Base-by-base conservation (phyloP, 257 asterid genomes). In the Salvia rosmarinus region DNA sequence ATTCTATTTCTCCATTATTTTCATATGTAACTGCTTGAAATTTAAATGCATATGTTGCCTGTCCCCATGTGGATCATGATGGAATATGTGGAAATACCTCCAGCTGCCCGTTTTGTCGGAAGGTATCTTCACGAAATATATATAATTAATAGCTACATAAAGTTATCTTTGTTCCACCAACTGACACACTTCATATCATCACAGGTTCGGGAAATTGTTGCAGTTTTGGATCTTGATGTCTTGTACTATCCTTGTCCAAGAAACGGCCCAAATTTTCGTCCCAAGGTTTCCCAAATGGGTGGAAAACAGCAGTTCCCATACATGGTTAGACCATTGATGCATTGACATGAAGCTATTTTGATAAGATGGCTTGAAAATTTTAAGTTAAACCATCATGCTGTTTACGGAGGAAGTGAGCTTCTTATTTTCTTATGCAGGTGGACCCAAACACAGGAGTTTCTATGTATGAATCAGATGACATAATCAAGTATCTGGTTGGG, bases 51-150 rank as follows among this genome's bases (percentile, higher is more conserved):
- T 80, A 67, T 82, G 65, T 77, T 85, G 42, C 73, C 79, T 58
- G 64, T 39, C 75, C 59, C n/a, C 50, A 54, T 78, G 83, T 83
- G 69, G 79, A 19, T 77, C 66, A 47, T 70, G 76, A 62, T 78
- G 85, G 80, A 82, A 75, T 76, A 58, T 56, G 21, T 78, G 89
- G 84, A 68, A 65, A 72, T 68, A 72, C 76, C 85, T 81, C 77
- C 88, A 89, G 99, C 92, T 94, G 98, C 82, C 99, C 96, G 3
- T 94, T 88, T 73, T 89, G 99, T 82, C 86, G 96, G 46, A 89
- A 91, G 98, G 98, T 90, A 90, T 75, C 67, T 64, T 14, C 76
- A 9, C 32, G 21, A 54, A 30, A 14, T 5, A 60, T 40, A 30
- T 63, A n/a, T 43, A 8, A 4, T 21, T 59, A 39, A 11, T 54